Conservation (phyloP, 1,139 yeast species). For the Magnusiomyces tetraspermus region DNA sequence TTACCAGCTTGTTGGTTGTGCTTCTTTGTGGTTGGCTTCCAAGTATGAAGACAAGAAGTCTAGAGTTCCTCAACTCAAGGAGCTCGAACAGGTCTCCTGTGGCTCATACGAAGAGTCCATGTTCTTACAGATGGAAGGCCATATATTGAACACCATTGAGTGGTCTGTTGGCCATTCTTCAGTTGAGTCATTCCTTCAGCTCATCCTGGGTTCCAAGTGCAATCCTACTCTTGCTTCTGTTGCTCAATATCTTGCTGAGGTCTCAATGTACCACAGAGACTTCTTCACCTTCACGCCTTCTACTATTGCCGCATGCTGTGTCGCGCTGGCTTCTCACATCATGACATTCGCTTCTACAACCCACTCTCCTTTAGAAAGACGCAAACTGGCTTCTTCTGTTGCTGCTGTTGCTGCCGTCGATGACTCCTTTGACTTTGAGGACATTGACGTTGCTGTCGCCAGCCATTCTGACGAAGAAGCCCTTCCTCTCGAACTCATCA, state of each 20-base stretch:
- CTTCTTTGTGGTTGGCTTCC: conserved; percentile 92
- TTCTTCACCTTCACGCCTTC: conserved; percentile 57
- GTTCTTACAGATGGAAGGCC: conserved; percentile 96
- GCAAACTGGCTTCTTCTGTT: neutral
- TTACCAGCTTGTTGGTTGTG: conserved; percentile 86
- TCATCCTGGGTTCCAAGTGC: conserved; percentile 22
- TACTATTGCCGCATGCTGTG: conserved; percentile 58
- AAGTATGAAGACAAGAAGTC: conserved; percentile 89
- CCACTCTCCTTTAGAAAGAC: conserved; percentile 13
- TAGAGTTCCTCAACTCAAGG: conserved; percentile 73
- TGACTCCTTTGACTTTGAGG: neutral
- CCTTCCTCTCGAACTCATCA: neutral
- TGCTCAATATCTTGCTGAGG: conserved; percentile 62
- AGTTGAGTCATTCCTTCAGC: conserved; percentile 31
- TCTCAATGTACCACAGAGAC: conserved; percentile 61
- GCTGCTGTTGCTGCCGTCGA: conserved; percentile 3
- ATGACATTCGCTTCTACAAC: conserved; percentile 33
- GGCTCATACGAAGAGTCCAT: conserved; percentile 79
- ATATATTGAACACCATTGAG: conserved; percentile 71
- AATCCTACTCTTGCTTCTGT: conserved; percentile 29
- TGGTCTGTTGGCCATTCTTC: conserved; percentile 71
- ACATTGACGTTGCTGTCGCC: neutral
- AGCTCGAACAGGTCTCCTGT: conserved; percentile 69
- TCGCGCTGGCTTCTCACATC: conserved; percentile 66
- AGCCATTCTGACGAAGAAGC: too few species aligned